Conservation (phyloP, 345 rosid genomes). For the Toxicodendron radicans region DNA sequence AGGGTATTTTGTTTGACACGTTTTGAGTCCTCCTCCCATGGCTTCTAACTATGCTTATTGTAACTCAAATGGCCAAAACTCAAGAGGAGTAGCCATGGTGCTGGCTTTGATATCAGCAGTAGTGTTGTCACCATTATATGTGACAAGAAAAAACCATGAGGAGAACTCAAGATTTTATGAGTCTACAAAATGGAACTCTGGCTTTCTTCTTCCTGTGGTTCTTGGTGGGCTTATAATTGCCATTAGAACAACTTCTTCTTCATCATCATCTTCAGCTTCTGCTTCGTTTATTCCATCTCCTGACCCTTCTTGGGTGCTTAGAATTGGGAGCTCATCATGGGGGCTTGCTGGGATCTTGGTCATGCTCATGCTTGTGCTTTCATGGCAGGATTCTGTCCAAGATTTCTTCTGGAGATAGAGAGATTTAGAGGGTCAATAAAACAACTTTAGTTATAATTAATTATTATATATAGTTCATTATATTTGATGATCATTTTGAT, state of each 20-base stretch:
- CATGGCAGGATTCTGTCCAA: slow-evolving; percentile 61
- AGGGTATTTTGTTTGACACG: background rate
- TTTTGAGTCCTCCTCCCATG: slow-evolving; percentile 1
- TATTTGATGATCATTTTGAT: background rate
- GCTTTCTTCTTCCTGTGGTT: slow-evolving; percentile 55
- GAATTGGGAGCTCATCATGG: slow-evolving; percentile 63
- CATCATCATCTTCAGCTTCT: slow-evolving; percentile 15
- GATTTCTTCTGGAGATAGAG: slow-evolving; percentile 48
- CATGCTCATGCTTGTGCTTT: slow-evolving; percentile 55
- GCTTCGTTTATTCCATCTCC: slow-evolving; percentile 32
- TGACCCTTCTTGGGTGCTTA: slow-evolving; percentile 53
- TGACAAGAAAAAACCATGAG: slow-evolving; percentile 24
- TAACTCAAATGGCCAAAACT: slow-evolving; percentile 17
- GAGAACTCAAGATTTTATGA: slow-evolving; percentile 23
- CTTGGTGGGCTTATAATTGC: slow-evolving; percentile 59
- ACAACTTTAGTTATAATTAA: too few relatives aligned
- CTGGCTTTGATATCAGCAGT: slow-evolving; percentile 52
- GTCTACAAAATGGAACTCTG: slow-evolving; percentile 38
- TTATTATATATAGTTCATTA: background rate
- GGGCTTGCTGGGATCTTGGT: slow-evolving; percentile 56
- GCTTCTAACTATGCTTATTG: background rate
- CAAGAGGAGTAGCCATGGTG: slow-evolving; percentile 59
- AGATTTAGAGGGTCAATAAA: too few relatives aligned
- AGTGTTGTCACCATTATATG: slow-evolving; percentile 50
- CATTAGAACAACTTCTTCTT: slow-evolving; percentile 42